phyloP scores from a whole-genome alignment of 2,329 filamentous ascomycete species.

The Torrubiella hemipterigena region DNA sequence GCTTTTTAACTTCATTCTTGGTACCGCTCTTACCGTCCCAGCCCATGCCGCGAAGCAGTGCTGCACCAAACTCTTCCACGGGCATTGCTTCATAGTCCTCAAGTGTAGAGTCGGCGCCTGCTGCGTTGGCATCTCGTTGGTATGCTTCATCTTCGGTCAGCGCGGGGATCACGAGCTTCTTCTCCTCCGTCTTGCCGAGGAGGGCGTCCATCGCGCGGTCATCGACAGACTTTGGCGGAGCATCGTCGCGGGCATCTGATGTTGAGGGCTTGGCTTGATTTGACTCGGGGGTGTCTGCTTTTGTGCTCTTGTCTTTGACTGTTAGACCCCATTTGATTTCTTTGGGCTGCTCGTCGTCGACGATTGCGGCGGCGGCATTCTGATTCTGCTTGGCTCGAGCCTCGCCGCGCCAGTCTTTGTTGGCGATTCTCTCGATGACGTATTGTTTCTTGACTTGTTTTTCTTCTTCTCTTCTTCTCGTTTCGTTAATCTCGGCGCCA shows the following conservation, averaged over 20 bases:
- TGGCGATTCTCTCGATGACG: slow-evolving; percentile 46
- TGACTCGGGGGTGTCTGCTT: slow-evolving; percentile 34
- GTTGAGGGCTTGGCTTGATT: slow-evolving; percentile 7
- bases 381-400: slow-evolving; percentile 33
- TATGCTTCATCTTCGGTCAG: slow-evolving; percentile 56
- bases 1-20: slow-evolving; percentile 53
- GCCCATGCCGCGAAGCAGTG: slow-evolving; percentile 84
- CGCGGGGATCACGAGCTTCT: slow-evolving; percentile 37
- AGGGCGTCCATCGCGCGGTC: slow-evolving; percentile 55
- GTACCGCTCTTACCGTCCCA: slow-evolving; percentile 63
- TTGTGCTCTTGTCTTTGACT: slow-evolving; percentile 34
- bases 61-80: slow-evolving; percentile 88
- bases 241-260: slow-evolving; percentile 5
- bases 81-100: slow-evolving; percentile 83
- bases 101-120: slow-evolving; percentile 64
- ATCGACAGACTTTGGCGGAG: slow-evolving; percentile 20
- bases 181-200: slow-evolving; percentile 38
- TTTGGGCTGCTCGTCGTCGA: slow-evolving; percentile 34
- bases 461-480: slow-evolving; percentile 13
- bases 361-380: slow-evolving; percentile 19
- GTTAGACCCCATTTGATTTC: slow-evolving; percentile 44
- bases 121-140: slow-evolving; percentile 53
- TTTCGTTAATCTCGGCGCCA: slow-evolving; percentile 25
- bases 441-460: slow-evolving; percentile 24
- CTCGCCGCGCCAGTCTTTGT: slow-evolving; percentile 52